These are phyloP conservation scores for Erythrobasidium hasegawianum DNA, from an alignment of 1,284 basidiomycete species.

Conservation along the genomic window DNA sequence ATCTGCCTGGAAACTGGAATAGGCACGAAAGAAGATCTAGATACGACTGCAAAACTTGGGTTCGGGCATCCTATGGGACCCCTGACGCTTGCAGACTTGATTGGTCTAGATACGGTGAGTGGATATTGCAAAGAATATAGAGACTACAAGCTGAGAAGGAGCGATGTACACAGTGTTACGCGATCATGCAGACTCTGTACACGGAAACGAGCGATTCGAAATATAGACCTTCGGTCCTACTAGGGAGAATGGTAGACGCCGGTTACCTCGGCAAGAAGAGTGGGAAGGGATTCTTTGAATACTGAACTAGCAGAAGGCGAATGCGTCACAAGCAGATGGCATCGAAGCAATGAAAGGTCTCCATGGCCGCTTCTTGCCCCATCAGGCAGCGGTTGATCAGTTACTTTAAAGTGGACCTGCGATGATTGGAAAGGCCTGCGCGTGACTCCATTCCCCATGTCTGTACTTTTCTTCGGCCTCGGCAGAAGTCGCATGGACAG, in stretches of 20 bases:
- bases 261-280: slow-evolving; percentile 91
- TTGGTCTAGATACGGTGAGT: slow-evolving; percentile 42
- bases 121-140: neutral
- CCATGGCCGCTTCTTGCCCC: too few relatives aligned
- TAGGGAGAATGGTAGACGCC: slow-evolving; percentile 94
- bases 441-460: too few relatives aligned
- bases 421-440: too few relatives aligned
- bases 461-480: too few relatives aligned
- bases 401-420: too few relatives aligned
- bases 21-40: slow-evolving; percentile 89
- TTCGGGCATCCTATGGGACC: slow-evolving; percentile 93
- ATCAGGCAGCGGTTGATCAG: too few relatives aligned
- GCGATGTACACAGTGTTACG: slow-evolving; percentile 55
- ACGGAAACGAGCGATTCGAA: slow-evolving; percentile 87
- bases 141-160: neutral
- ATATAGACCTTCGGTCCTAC: slow-evolving; percentile 84
- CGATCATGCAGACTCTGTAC: slow-evolving; percentile 76
- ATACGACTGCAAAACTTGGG: slow-evolving; percentile 84
- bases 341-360: too few relatives aligned
- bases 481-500: too few relatives aligned
- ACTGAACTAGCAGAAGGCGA: too few relatives aligned
- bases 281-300: slow-evolving; percentile 66
- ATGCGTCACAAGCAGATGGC: too few relatives aligned
- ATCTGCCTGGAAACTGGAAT: slow-evolving; percentile 86
- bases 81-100: slow-evolving; percentile 36